Percentiles rank a stretch among this genome's conserved stretches.
These are phyloP conservation scores for Stygiomarasmius scandens DNA, from an alignment of 1,284 basidiomycete species.

Conservation along the genomic window DNA sequence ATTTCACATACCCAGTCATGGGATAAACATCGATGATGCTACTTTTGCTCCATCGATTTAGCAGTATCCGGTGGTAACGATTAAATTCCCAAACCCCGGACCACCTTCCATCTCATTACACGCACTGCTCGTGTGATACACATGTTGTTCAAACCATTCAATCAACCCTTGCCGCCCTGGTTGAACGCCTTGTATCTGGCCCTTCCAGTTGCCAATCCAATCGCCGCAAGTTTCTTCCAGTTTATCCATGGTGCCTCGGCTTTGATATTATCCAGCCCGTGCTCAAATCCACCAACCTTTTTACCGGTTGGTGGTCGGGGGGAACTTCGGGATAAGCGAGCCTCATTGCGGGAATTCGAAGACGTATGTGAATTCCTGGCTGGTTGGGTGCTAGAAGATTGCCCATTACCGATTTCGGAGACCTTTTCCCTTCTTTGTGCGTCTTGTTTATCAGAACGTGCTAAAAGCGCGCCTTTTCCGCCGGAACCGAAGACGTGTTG, in stretches of 20 bases:
- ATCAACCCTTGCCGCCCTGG: not conserved
- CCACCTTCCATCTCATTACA: not conserved
- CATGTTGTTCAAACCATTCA: not conserved
- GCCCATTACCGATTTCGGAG: not conserved
- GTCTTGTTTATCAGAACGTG: not conserved
- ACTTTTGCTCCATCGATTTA: too few relatives aligned
- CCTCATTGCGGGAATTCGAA: not conserved
- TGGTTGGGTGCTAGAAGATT: not conserved
- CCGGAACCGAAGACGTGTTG: not conserved
- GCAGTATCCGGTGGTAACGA: not conserved
- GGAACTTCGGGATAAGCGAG: not conserved
- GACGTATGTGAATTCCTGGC: not conserved
- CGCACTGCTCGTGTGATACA: not conserved
- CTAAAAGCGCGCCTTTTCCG: not conserved
- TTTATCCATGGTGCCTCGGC: constrained; percentile 6
- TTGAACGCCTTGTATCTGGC: not conserved
- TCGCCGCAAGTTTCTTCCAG: constrained; percentile 7
- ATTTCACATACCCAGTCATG: not conserved
- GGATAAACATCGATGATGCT: not conserved
- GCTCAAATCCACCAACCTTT: not conserved
- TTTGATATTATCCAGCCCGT: constrained; percentile 5
- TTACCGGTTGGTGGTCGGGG: not conserved
- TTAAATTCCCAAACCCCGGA: not conserved
- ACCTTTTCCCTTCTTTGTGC: not conserved
- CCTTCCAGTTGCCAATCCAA: constrained; percentile 8